A percentile compares a stretch with the other conserved stretches of the same genome.
Evolutionary conservation across 768 basidiomycete species (phyloP).

Genomic region (Lanmaoa pseudosensibilis): DNA sequence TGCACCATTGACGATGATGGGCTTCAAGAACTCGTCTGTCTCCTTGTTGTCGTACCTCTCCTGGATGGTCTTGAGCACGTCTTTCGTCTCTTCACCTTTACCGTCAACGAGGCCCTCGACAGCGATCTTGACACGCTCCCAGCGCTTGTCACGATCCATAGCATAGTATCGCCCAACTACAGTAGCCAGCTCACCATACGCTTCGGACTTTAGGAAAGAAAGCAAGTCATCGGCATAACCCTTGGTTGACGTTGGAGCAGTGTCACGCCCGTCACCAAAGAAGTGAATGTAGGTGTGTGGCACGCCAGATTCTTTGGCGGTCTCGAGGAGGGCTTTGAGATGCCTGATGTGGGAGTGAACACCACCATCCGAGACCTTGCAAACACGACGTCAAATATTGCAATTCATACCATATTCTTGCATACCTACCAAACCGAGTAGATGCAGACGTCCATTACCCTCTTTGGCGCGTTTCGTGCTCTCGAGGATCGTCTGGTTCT

Average conservation of each 20-base stretch:
- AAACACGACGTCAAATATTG: conserved; percentile 1
- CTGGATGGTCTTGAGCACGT: conserved; percentile 64
- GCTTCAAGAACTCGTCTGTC: conserved; percentile 96
- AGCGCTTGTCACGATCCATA: conserved; percentile 96
- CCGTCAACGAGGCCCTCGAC: conserved; percentile 83
- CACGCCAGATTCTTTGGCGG: conserved; percentile 82
- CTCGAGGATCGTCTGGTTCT: conserved; percentile 69
- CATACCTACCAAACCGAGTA: conserved; percentile 75
- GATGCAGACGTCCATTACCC: conserved; percentile 79
- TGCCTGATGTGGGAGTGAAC: conserved; percentile 96
- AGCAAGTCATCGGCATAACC: conserved; percentile 76
- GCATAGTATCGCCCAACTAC: conserved; percentile 92
- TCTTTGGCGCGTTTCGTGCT: conserved; percentile 78
- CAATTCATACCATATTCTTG: background rate
- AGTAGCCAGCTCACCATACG: conserved; percentile 79
- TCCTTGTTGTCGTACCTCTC: conserved; percentile 80
- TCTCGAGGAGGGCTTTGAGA: conserved; percentile 86
- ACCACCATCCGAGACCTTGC: conserved; percentile 87
- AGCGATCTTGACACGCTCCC: conserved; percentile 91
- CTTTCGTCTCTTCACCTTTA: conserved; percentile 53
- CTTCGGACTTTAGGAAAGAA: conserved; percentile 74
- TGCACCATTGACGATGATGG: conserved; percentile 82
- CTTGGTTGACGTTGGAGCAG: conserved; percentile 80
- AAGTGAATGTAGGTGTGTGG: conserved; percentile 91
- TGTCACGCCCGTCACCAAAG: conserved; percentile 93